These are phyloP conservation scores for Metschnikowia baotianmanensis DNA, from an alignment of 805 yeast species.

Conservation along the genomic window DNA sequence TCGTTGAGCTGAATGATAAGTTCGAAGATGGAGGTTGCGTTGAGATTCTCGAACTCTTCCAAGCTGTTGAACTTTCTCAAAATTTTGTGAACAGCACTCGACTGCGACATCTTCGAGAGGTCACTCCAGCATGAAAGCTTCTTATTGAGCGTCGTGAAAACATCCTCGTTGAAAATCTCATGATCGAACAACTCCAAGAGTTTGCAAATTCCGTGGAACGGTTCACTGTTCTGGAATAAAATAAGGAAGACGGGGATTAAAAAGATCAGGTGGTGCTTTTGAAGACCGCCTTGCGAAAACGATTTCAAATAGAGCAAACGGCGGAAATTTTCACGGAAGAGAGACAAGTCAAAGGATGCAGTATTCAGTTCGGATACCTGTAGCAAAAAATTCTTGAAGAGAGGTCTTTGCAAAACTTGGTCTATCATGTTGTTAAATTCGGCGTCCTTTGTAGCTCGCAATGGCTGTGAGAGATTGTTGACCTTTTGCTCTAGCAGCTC, in stretches of 20 bases:
- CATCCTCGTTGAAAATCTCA: conserved; percentile 30
- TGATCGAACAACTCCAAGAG: conserved; percentile 34
- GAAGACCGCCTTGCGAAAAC: conserved; percentile 35
- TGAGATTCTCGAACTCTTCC: conserved; percentile 35
- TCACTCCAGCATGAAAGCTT: conserved; percentile 30
- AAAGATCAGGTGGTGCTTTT: conserved; percentile 39
- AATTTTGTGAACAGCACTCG: conserved; percentile 22
- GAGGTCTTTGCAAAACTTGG: conserved; percentile 28
- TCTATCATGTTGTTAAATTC: conserved; percentile 33
- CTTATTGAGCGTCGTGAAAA: conserved; percentile 26
- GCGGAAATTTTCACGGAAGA: conserved; percentile 27
- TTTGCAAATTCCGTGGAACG: conserved; percentile 27
- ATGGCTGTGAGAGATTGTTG: conserved; percentile 25
- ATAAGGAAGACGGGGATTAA: conserved; percentile 37
- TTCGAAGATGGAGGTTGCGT: conserved; percentile 31
- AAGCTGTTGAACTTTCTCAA: conserved; percentile 23
- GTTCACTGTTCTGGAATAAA: conserved; percentile 25
- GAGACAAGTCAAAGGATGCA: not conserved
- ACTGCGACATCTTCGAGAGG: conserved; percentile 19
- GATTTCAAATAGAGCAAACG: conserved; percentile 37
- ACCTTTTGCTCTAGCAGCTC: conserved; percentile 22
- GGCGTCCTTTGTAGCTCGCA: conserved; percentile 29
- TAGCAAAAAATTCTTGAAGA: conserved; percentile 24
- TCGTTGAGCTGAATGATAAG: conserved; percentile 39
- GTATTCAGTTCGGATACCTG: conserved; percentile 16